Base-by-base conservation (phyloP, 148 eudicot species). In the Pouteria glomerata region DNA sequence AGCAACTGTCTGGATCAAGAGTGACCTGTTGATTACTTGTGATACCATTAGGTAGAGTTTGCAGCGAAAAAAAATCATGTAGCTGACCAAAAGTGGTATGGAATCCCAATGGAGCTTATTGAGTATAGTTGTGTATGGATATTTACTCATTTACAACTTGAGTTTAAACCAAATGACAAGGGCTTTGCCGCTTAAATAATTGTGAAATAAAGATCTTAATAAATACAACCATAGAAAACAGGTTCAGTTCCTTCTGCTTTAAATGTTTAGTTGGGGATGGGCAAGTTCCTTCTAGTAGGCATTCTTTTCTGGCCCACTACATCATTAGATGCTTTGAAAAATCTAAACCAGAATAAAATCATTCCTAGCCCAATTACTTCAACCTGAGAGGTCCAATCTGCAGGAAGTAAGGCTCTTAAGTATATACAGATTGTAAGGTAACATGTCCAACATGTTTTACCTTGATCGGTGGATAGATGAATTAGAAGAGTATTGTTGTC, bases 401-500 rank as follows among this genome's bases (percentile, higher is more conserved):
- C 34, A 35, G 1, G 55, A 23, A 35, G 0, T 37, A 69, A 69
- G 48, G 33, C 33, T 37, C n/a, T 35, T 35, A 29, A 44, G 33
- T 33, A 55, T 15, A 29, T 16, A 15, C 12, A 35, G 30, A 13
- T 21, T 33, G 18, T n/a, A 33, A 39, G 1, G 59, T 27, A 4
- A 39, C 31, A 18, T 29, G 33, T 64, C 23, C 13, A 10, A 10
- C 44, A 39, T 39, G 6, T 18, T 42, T 69, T 78, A 94, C 98
- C 98, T 85, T 94, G 98, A 82, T 94, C 98, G 73, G 97, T 94
- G 29, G 98, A 94, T 69, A 94, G 93, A 71, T 94, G 98, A 75
- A 94, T 85, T 74, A 94, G 81, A 66, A 94, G 88, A 44, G 85
- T 71, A 61, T 45, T 66, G 47, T 56, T 82, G 48, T 88, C 82